Base-by-base conservation (phyloP, 768 basidiomycete genomes). In the Suillus subalutaceus region DNA sequence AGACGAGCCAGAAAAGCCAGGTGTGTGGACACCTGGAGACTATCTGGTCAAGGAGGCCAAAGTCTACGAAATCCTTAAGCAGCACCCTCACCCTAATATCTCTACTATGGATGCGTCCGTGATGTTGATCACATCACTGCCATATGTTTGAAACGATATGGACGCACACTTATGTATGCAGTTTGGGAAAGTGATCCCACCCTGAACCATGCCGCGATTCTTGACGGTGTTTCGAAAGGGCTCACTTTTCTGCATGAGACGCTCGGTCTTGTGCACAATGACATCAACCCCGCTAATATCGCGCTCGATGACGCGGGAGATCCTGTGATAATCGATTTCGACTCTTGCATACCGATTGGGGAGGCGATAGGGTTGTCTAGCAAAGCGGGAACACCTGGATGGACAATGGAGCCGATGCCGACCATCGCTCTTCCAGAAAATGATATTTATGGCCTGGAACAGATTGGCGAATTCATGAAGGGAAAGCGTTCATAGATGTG, bases 321-420 rank as follows among this genome's bases (percentile, higher is more conserved):
- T 56, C 56, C 72, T 20, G 65, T 77, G 50, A 69, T 73, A 48
- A 73, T 75, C 57, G 73, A 75, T 57, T 75, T 77, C 43, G 58
- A 66, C 18, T 23, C 58, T 46, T 67, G 67, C 59, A 48, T n/a
- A 4, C 41, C 41, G 20, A 37, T 67, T 13, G 66, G 65, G 41
- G 64, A 46, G 12, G 23, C 23, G 30, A 15, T 43, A 12, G 43
- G 16, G 35, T 3, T 18, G 48, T 35, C 12, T 6, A 0, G 58
- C 41, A 44, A 59, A 41, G 35, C 7, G 16, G 58, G 58, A 9
- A 16, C 58, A 41, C 3, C 20, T 30, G 23, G 9, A 9, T 59
- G 40, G 58, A 41, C 40, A 41, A 2, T 59, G 16, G 23, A 41
- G 16, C 16, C 58, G 30, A 30, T 26, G 16, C 40, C 40, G 58